Conservation (phyloP, 352 stramenopile genomes). For the Phytophthora ohioensis region DNA sequence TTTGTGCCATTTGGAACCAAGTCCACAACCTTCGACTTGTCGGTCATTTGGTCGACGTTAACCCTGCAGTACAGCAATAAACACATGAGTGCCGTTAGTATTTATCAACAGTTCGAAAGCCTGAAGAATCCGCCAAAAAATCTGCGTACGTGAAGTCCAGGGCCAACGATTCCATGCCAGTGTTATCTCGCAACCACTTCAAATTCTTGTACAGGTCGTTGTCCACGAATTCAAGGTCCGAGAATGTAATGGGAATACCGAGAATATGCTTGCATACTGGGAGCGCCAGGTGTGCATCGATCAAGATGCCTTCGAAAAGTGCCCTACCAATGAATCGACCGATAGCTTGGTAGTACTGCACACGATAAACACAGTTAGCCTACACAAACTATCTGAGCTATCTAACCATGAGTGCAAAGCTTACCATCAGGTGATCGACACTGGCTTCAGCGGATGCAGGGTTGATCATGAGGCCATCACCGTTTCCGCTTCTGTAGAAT, state of each 20-base stretch:
- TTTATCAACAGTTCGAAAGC: background rate
- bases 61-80: slow-evolving; percentile 50
- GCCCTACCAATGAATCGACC: slow-evolving; percentile 89
- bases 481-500: slow-evolving; percentile 80
- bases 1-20: slow-evolving; percentile 95
- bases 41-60: slow-evolving; percentile 73
- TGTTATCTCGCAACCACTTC: slow-evolving; percentile 86
- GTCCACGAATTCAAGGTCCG: slow-evolving; percentile 92
- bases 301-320: slow-evolving; percentile 89
- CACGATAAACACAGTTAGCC: slow-evolving; percentile 17
- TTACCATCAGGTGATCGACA: slow-evolving; percentile 87
- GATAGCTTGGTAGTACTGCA: slow-evolving; percentile 89
- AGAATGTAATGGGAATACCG: slow-evolving; percentile 91
- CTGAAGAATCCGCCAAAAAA: background rate
- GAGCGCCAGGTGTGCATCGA: slow-evolving; percentile 85
- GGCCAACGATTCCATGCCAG: slow-evolving; percentile 77
- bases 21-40: slow-evolving; percentile 92
- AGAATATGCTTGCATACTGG: slow-evolving; percentile 93
- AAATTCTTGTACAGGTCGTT: slow-evolving; percentile 89
- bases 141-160: slow-evolving; percentile 83
- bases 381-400: slow-evolving; percentile 3
- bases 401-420: slow-evolving; percentile 2
- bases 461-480: slow-evolving; percentile 88
- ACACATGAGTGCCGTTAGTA: slow-evolving; percentile 3
- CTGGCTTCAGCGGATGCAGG: slow-evolving; percentile 82